Base-by-base conservation (phyloP, 148 eudicot genomes). In the Drosera capensis region DNA sequence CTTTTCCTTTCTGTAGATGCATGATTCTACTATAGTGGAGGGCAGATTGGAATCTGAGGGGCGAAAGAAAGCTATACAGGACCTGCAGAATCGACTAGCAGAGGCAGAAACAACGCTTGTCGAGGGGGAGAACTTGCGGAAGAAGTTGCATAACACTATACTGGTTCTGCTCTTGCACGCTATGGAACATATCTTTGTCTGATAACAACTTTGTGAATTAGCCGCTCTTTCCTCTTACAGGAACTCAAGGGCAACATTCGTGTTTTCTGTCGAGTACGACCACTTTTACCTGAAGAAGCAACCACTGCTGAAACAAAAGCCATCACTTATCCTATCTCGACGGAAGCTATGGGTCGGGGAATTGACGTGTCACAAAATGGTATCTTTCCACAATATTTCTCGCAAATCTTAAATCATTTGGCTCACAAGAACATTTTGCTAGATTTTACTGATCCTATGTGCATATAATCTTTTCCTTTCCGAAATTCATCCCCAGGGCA, bases 231-330 rank as follows among this genome's bases (percentile, higher is more conserved):
- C 20, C 3, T 7, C 9, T 21, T 17, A 17, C 72, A 90, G 99
- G 99, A 90, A 69, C 62, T 90, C 51, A 90, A 90, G 70, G 99
- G 99, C 25, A 90, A 85, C 52, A 90, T 90, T 13, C 77, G 99
- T 18, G 99, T 90, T 37, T 90, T 90, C 52, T 90, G 99, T 65
- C 71, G 99, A 66, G 95, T 90, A 20, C 67, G 99, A 23, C 99
- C 99, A 52, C 47, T 71, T 44, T 57, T 85, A 68, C 78, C 76
- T 14, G 93, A 81, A 43, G 99, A 85, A 59, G 75, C 56, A 28
- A 57, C 46, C 48, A 60, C 42, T 45, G 19, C 65, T 29, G 93
- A 90, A 45, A 25, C 72, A 15, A 90, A 85, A 56, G 71, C 71
- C 47, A 43, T 85, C 56, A 63, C 72, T 46, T 85, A 56, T 54